phyloP scores from a whole-genome alignment of 1,284 basidiomycete genomes.

The Ustilago tritici region DNA sequence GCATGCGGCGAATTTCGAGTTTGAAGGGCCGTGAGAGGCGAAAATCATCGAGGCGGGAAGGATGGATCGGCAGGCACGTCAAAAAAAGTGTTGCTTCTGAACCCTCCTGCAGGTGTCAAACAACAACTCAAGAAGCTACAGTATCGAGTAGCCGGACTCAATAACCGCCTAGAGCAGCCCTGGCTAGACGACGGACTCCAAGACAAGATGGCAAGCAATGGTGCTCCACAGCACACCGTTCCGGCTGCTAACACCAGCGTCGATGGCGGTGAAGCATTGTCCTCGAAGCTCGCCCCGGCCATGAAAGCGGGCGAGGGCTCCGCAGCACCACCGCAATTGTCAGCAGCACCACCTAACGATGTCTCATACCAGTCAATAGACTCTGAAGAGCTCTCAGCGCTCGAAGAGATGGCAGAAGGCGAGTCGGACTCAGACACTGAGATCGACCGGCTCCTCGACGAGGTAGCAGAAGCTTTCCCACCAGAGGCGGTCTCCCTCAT shows the following conservation, averaged over 20 bases:
- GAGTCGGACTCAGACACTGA: slow-evolving; percentile 53
- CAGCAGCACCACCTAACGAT: slow-evolving; percentile 5
- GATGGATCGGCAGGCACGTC: slow-evolving; percentile 4
- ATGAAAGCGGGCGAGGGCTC: background rate
- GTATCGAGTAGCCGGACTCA: background rate
- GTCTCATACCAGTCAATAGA: slow-evolving; percentile 57
- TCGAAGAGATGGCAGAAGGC: slow-evolving; percentile 63
- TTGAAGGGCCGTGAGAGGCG: slow-evolving; percentile 14
- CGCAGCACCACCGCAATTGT: background rate
- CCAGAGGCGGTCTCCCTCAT: slow-evolving; percentile 48
- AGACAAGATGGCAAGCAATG: background rate
- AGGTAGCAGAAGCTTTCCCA: slow-evolving; percentile 37
- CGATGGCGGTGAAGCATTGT: background rate
- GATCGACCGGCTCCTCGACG: slow-evolving; percentile 49
- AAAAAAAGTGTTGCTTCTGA: slow-evolving; percentile 12
- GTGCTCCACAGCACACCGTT: background rate
- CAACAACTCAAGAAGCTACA: slow-evolving; percentile 1
- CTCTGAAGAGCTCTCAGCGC: slow-evolving; percentile 62
- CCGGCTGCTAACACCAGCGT: background rate
- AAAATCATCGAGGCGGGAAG: background rate
- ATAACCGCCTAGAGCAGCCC: background rate
- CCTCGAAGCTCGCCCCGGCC: background rate
- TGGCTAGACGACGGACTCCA: background rate
- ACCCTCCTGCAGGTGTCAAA: slow-evolving; percentile 14
- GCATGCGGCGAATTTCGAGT: slow-evolving; percentile 20